phyloP scores from a whole-genome alignment of 1,284 basidiomycete genomes.

The Xerocomus minutiporus region DNA sequence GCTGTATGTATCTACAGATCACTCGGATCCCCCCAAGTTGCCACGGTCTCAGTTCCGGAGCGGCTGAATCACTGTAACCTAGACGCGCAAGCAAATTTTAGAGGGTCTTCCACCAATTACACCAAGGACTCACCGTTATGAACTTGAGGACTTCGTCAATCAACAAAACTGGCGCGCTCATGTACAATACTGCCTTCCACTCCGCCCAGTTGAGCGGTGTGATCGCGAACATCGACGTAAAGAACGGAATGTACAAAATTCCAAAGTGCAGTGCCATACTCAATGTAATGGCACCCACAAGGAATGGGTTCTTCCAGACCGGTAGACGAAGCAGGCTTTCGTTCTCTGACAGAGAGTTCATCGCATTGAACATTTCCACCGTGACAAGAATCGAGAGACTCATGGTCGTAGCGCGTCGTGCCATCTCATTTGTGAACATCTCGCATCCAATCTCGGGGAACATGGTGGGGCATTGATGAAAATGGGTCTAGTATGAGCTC shows the following conservation, averaged over 20 bases:
- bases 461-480: conserved; percentile 79
- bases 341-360: conserved; percentile 98
- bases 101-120: background rate
- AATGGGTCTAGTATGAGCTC: conserved; percentile 67
- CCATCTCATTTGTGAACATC: conserved; percentile 87
- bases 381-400: conserved; percentile 91
- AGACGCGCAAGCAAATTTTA: conserved; percentile 1
- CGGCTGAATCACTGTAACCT: conserved; percentile 38
- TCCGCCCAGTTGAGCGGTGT: conserved; percentile 87
- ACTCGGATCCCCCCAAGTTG: background rate
- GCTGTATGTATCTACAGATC: conserved; percentile 3
- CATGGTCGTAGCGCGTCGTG: conserved; percentile 90
- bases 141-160: conserved; percentile 93
- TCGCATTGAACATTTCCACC: conserved; percentile 99
- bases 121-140: conserved; percentile 53
- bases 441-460: conserved; percentile 91
- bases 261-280: conserved; percentile 91
- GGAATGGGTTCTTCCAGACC: conserved; percentile 90
- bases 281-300: conserved; percentile 82
- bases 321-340: conserved; percentile 87
- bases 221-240: conserved; percentile 88
- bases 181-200: conserved; percentile 90
- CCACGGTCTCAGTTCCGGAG: conserved; percentile 19
- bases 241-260: conserved; percentile 94
- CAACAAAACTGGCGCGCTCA: conserved; percentile 84